Conservation (phyloP, 495 filamentous ascomycete genomes). For the Zalerion maritima region DNA sequence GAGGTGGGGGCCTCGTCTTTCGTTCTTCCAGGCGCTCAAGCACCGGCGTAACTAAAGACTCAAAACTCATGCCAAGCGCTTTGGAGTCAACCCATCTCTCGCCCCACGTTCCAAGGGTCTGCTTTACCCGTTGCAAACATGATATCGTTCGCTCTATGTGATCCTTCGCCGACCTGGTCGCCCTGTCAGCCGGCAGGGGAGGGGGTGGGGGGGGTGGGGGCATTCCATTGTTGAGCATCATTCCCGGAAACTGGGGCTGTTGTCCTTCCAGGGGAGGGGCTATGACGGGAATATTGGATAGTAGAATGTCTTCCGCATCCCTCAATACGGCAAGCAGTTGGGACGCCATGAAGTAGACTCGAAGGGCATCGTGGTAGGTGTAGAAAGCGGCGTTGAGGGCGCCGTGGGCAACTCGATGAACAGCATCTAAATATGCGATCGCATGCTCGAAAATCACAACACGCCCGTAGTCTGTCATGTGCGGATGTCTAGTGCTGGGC, state of each 20-base stretch:
- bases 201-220: slow-evolving; percentile 22
- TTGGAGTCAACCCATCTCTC: slow-evolving; percentile 34
- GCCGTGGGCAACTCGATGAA: slow-evolving; percentile 38
- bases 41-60: no score
- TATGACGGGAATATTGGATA: slow-evolving; percentile 19
- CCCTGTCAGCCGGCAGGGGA: slow-evolving; percentile 9
- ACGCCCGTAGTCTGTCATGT: slow-evolving; percentile 50
- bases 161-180: slow-evolving; percentile 15
- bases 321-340: slow-evolving; percentile 54
- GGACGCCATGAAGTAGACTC: slow-evolving; percentile 55
- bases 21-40: no score
- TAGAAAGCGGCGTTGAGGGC: slow-evolving; percentile 40
- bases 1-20: no score
- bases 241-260: no score
- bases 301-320: slow-evolving; percentile 35
- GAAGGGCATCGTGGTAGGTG: slow-evolving; percentile 58
- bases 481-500: slow-evolving; percentile 50
- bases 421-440: slow-evolving; percentile 52
- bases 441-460: slow-evolving; percentile 69
- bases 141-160: slow-evolving; percentile 31
- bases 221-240: slow-evolving; percentile 7
- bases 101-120: slow-evolving; percentile 32
- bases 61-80: slow-evolving; percentile 27
- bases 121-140: slow-evolving; percentile 26
- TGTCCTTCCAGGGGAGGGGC: slow-evolving; percentile 18